Evolutionary conservation across 106 monocot genomes (phyloP), one percentile per base, ranked within the genome.

Genomic region (Phalaenopsis aphrodite): DNA sequence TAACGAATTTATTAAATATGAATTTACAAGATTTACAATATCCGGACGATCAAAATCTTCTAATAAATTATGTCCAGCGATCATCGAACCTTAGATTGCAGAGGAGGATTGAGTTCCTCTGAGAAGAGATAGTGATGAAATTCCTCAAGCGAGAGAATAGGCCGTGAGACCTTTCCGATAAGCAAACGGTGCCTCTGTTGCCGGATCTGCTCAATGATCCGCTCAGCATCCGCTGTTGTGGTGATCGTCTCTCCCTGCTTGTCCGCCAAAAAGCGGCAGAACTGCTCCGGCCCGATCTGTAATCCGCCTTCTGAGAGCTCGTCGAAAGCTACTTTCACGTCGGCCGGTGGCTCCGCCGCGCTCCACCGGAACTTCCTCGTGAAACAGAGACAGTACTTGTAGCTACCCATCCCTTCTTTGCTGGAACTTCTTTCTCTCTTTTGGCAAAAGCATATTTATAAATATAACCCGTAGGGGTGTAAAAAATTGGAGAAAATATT

Each of bases 341-440:
- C 97, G 7, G 52, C 52, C 17, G 92, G 90, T 14, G 90, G 87
- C 81, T 90, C 66, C 17, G 92, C 92, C 82, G 92, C 92, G 49
- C 11, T 81, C 82, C 81, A 79, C 42, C 79, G 83, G 88, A 90
- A 97, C 84, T 91, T 92, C 67, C 97, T 79, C 71, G 86, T 94
- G 87, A 97, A 97, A 85, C 90, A 95, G 41, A 90, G 55, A 82
- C 92, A 92, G 78, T 79, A 90, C 72, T 86, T 95, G 82, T 90
- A 95, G 84, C 85, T 91, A 77, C 75, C 92, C 87, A 90, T 90
- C 4, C 9, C 52, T 75, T 58, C 61, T 69, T 52, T 9, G 69
- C 69, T 11, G 38, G 21, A 38, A 71, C 55, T 56, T 37, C 41
- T 55, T 56, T 18, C 23, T 47, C 43, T 6, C 43, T 45, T 30